phyloP scores from a whole-genome alignment of 1,284 basidiomycete genomes.

The Earliella scabrosa region DNA sequence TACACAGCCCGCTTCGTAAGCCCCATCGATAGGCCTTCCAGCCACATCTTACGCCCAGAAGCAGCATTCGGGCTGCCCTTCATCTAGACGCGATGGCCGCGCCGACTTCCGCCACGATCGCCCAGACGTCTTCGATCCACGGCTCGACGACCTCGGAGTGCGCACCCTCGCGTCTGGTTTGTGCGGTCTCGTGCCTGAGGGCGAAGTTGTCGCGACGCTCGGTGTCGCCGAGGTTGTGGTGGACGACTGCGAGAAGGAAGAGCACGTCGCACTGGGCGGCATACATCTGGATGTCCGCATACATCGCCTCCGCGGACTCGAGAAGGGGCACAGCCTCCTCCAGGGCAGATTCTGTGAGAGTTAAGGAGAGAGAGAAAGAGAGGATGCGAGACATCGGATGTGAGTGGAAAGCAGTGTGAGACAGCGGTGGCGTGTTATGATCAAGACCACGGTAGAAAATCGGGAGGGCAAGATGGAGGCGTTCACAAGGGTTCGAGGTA shows the following conservation, averaged over 20 bases:
- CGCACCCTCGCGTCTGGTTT: slow-evolving; percentile 43
- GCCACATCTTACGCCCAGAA: no score
- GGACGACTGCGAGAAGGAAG: slow-evolving; percentile 69
- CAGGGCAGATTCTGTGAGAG: slow-evolving; percentile 47
- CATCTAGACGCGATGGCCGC: slow-evolving; percentile 52
- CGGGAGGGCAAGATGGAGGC: no score
- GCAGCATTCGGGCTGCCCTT: no score
- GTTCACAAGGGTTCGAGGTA: no score
- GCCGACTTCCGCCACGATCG: slow-evolving; percentile 62
- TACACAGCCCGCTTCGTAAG: no score
- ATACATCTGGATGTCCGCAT: slow-evolving; percentile 58
- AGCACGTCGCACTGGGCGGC: slow-evolving; percentile 67
- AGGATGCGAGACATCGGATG: neutral
- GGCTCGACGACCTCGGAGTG: slow-evolving; percentile 51
- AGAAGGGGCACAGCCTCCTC: slow-evolving; percentile 18
- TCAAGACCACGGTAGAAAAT: no score
- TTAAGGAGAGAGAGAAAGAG: neutral
- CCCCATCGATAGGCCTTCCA: no score
- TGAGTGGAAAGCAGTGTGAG: no score
- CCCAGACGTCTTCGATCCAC: slow-evolving; percentile 58
- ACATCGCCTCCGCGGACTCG: slow-evolving; percentile 65
- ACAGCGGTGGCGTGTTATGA: no score
- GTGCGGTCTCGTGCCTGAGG: slow-evolving; percentile 50
- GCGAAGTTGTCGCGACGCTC: slow-evolving; percentile 60
- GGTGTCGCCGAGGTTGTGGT: slow-evolving; percentile 65